Evolutionary conservation across 305 asterid genomes (phyloP).

Genomic region (Fraxinus albicans): DNA sequence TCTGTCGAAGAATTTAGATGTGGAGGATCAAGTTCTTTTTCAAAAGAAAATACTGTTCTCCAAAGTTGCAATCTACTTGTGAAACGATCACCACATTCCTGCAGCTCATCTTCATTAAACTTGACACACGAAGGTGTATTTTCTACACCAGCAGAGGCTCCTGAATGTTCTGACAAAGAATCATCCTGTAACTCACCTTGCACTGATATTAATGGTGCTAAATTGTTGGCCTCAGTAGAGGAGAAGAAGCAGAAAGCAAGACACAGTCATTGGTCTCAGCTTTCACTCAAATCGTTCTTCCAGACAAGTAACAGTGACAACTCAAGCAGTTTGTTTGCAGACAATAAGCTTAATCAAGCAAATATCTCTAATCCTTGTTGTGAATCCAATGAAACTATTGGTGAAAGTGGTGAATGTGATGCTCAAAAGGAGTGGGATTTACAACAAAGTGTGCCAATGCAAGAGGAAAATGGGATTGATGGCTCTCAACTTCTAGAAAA

Average conservation of each 20-base stretch:
- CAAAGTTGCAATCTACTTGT: constrained; percentile 36
- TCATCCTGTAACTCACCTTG: constrained; percentile 28
- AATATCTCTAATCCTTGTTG: constrained; percentile 33
- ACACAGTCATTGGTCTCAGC: constrained; percentile 68
- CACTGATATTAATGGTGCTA: constrained; percentile 31
- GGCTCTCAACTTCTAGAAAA: constrained; percentile 40
- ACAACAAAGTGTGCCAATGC: constrained; percentile 28
- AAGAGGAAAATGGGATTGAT: constrained; percentile 29
- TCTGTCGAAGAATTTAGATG: constrained; percentile 42
- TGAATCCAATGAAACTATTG: constrained; percentile 29
- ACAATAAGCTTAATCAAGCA: constrained; percentile 34
- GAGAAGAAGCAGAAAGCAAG: constrained; percentile 58
- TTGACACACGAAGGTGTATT: constrained; percentile 24
- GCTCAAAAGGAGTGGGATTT: constrained; percentile 32
- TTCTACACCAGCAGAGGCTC: constrained; percentile 30
- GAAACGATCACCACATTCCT: constrained; percentile 33
- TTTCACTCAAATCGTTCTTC: constrained; percentile 80
- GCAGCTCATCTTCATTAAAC: constrained; percentile 32
- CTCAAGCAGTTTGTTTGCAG: constrained; percentile 31
- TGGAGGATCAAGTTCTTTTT: constrained; percentile 41
- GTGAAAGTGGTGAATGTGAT: constrained; percentile 31
- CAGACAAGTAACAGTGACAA: constrained; percentile 43
- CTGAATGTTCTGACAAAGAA: constrained; percentile 28
- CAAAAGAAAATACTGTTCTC: constrained; percentile 32
- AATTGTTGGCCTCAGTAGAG: constrained; percentile 28